Evolutionary conservation across 139 green algal species (phyloP).

Genomic region (Tetradesmus obliquus): DNA sequence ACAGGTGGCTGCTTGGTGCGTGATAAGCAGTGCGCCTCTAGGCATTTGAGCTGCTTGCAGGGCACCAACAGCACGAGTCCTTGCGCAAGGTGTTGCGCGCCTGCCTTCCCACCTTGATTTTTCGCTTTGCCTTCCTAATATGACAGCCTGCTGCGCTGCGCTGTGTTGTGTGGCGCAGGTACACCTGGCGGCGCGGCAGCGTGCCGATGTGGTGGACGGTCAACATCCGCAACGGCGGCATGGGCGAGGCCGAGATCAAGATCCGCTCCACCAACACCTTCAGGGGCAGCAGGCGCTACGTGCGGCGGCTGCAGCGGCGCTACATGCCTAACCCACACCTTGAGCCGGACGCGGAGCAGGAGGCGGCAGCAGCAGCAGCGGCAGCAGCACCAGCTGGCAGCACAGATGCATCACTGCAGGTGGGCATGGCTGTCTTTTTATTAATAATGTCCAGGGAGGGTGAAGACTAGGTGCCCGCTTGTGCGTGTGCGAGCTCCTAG

Average conservation of each 20-base stretch:
- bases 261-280: constrained; percentile 86
- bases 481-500: too few relatives aligned
- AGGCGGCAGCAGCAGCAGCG: background rate
- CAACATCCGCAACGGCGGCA: constrained; percentile 74
- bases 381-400: background rate
- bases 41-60: too few relatives aligned
- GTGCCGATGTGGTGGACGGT: constrained; percentile 85
- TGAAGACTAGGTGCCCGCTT: too few relatives aligned
- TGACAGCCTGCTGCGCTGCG: background rate
- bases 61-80: background rate
- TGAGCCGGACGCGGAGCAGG: constrained; percentile 46
- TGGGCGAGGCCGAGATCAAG: constrained; percentile 93
- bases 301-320: constrained; percentile 72
- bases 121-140: too few relatives aligned
- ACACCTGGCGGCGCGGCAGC: constrained; percentile 89
- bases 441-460: too few relatives aligned
- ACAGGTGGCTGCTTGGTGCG: too few relatives aligned
- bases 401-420: constrained; percentile 19
- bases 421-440: background rate
- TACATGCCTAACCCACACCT: constrained; percentile 65
- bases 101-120: background rate
- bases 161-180: constrained; percentile 59
- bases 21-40: too few relatives aligned
- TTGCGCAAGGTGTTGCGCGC: too few relatives aligned
- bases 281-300: constrained; percentile 46